phyloP scores from a whole-genome alignment of 192 early-diverging fungal species.

The Rhizophagus clarus region DNA sequence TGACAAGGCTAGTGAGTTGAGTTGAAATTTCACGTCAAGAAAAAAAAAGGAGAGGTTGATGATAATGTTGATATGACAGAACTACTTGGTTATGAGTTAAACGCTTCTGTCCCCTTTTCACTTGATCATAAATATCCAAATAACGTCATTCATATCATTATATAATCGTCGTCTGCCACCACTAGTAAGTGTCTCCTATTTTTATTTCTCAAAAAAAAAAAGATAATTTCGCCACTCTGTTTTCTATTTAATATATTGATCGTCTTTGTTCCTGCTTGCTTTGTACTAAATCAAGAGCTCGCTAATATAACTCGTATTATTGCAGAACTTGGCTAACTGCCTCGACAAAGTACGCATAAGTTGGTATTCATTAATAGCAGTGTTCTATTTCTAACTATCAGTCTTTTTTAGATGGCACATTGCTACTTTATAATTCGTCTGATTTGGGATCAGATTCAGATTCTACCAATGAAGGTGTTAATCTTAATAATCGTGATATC shows the following conservation, averaged over 20 bases:
- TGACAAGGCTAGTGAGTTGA: too few relatives aligned
- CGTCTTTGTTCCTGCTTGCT: neutral
- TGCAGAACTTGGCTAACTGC: neutral
- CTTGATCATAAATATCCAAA: too few relatives aligned
- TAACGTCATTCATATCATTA: constrained; percentile 15
- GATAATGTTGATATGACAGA: too few relatives aligned
- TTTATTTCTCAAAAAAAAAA: constrained; percentile 14
- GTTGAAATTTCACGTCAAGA: too few relatives aligned
- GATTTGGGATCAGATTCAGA: too few relatives aligned
- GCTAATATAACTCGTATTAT: neutral
- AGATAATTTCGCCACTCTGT: too few relatives aligned
- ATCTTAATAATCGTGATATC: constrained; percentile 10
- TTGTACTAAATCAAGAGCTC: neutral
- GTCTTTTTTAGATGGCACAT: neutral
- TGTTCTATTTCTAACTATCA: too few relatives aligned
- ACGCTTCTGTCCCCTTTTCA: neutral
- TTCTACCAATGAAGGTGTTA: neutral
- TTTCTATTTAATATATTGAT: too few relatives aligned
- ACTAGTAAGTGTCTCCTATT: constrained; percentile 12
- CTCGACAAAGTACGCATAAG: constrained; percentile 3
- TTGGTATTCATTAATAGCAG: neutral
- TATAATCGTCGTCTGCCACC: neutral
- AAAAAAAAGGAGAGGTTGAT: too few relatives aligned
- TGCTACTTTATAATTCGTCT: neutral
- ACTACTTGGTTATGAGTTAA: too few relatives aligned